Conservation (phyloP, 441 rosid species). For the Sinapis alba region DNA sequence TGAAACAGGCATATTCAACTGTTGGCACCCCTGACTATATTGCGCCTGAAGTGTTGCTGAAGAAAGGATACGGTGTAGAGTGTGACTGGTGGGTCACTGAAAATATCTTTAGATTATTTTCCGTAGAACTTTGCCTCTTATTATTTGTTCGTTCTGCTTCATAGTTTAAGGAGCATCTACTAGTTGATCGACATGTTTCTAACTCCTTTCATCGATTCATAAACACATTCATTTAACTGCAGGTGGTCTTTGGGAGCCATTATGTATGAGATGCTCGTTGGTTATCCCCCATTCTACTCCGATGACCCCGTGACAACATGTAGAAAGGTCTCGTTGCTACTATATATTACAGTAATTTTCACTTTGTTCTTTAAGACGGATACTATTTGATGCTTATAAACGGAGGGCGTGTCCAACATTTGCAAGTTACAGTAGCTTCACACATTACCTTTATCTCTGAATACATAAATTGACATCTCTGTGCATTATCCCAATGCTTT, state of each 20-base stretch:
- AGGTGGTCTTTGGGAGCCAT: conserved; percentile 99
- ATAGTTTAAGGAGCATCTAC: neutral
- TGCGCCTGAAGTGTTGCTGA: conserved; percentile 93
- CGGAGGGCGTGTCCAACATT: neutral
- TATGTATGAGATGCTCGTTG: conserved; percentile 98
- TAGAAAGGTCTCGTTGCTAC: conserved; percentile 68
- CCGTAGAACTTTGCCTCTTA: conserved; percentile 9
- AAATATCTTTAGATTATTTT: conserved; percentile 3
- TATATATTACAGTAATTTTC: conserved; percentile 2
- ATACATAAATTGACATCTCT: conserved; percentile 11
- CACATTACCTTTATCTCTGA: neutral
- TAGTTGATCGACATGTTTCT: neutral
- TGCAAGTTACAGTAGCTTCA: neutral
- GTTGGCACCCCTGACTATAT: conserved; percentile 98
- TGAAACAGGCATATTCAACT: conserved; percentile 83
- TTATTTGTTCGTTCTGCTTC: conserved; percentile 1
- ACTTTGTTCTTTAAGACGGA: neutral
- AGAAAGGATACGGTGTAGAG: conserved; percentile 97
- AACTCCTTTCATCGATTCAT: conserved; percentile 6
- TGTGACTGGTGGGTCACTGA: conserved; percentile 80
- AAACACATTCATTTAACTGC: conserved; percentile 35
- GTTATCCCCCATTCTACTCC: conserved; percentile 95
- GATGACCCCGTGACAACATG: conserved; percentile 94
- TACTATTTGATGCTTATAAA: neutral
- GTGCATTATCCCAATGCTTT: conserved; percentile 6